These are phyloP conservation scores for Saccharomycopsis olivae DNA, from an alignment of 805 yeast species.

Conservation along the genomic window DNA sequence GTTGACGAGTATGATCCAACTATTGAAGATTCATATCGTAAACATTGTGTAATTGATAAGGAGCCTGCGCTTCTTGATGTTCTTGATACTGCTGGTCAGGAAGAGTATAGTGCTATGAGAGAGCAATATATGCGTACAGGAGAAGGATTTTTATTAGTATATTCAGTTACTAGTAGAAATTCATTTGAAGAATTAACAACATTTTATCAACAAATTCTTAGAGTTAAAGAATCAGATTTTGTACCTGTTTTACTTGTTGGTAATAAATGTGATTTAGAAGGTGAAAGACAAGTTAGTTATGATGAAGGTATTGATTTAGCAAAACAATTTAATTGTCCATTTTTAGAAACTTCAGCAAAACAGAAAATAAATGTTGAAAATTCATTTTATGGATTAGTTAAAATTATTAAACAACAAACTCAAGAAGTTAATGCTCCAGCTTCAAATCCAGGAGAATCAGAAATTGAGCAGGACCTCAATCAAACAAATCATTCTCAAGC, in stretches of 20 bases:
- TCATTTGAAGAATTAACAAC: conserved; percentile 78
- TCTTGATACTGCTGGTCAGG: conserved; percentile 97
- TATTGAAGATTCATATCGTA: conserved; percentile 85
- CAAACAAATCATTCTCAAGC: neutral
- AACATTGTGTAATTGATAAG: conserved; percentile 75
- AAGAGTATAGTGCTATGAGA: conserved; percentile 86
- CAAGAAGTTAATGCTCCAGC: conserved; percentile 18
- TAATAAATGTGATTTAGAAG: conserved; percentile 65
- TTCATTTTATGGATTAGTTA: conserved; percentile 61
- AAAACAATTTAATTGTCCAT: conserved; percentile 54
- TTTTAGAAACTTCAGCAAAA: conserved; percentile 90
- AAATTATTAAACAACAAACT: conserved; percentile 32
- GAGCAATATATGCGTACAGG: conserved; percentile 96
- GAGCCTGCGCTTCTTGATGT: conserved; percentile 75
- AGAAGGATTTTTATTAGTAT: conserved; percentile 85
- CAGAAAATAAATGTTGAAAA: conserved; percentile 84
- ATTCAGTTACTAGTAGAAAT: conserved; percentile 74
- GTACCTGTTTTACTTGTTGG: conserved; percentile 80
- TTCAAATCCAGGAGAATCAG: neutral
- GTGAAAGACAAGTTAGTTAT: conserved; percentile 60
- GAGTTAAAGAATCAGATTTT: conserved; percentile 66
- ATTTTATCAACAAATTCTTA: conserved; percentile 67
- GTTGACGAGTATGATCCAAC: conserved; percentile 98
- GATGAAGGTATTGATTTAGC: conserved; percentile 60
- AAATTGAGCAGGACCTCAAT: neutral